Base-by-base conservation (phyloP, 179 eudicot genomes). In the Silene vulgaris region DNA sequence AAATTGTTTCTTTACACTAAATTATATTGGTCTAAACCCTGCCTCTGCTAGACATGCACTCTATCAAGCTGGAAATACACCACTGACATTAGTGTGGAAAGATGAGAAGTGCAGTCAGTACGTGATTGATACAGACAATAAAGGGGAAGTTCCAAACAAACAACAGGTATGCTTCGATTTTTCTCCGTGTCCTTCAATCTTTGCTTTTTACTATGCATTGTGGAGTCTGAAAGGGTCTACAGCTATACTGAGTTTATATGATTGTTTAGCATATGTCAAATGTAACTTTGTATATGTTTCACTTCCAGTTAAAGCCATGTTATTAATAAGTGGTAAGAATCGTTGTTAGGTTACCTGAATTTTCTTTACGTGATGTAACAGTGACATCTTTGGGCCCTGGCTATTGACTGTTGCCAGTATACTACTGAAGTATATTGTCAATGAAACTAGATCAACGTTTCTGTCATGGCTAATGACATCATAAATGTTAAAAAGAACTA, bases 41-140 rank as follows among this genome's bases (percentile, higher is more conserved):
- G 43, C 74, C 63, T 50, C 54, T 71, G 63, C 23, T 76, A 94
- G 98, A 88, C 90, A 95, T 84, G 90, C 99, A 78, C 97, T 90
- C 75, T 95, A 95, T 88, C 91, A 95, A 82, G 75, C 90, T 32
- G 99, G 99, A 59, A 95, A 92, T 85, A 95, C 99, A 52, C 99
- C 99, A 23, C 74, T 92, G 85, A 84, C 86, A 5, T 80, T 95
- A 74, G 97, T 95, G 35, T 95, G 99, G 99, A 95, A 95, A 89
- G 99, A 95, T 82, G 93, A 86, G 32, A 87, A 78, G 79, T 95
- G 99, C 78, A 92, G 99, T 79, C 95, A 86, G 75, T 95, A 92
- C 82, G 96, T 92, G 62, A 85, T 95, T 82, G 99, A 95, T 85
- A 95, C 99, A 3, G 91, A 95, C 76, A 85, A 80, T 68, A 89